Base-by-base conservation (phyloP, 1,139 yeast species). In the Yamadazyma buinensis region DNA sequence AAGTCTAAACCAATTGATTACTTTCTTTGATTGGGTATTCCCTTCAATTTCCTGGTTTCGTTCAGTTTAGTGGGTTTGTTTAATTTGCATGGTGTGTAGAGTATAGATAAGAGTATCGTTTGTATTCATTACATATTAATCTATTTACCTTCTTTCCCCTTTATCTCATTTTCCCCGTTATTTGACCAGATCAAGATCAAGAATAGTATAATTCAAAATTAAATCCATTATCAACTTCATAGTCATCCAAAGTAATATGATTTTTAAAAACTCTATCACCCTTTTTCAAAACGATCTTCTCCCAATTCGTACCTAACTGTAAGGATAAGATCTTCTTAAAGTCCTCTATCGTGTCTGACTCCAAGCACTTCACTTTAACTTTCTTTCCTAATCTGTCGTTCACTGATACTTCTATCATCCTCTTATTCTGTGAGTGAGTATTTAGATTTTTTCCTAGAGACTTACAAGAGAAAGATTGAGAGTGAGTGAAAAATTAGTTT, bases 211-310 rank as follows among this genome's bases (percentile, higher is more conserved):
- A 62, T 57, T 92, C 98, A 47, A 92, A 63, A 54, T 82, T 86
- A 47, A 84, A 82, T 15, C 95, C 95, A 55, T 88, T 84, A 52
- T 88, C 95, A 12, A 92, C 78, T 57, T 92, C 98, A 55, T 94
- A 92, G 56, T 92, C 98, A 17, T 84, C 95, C 35, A 92, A 66
- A 0, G 90, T 72, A 39, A 92, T 90, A 52, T 88, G 97, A 51
- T 92, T 95, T 55, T 90, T 90, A 57, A 77, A 81, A 0, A 85
- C 77, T 41, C 79, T 82, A 51, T 88, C 82, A 1, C 94, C 94
- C 50, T 83, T 85, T 54, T 83, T 84, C 44, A 85, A 59, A 2
- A 80, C 72, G 25, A 67, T 44, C 55, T 86, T 86, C 26, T 79
- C 84, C 30, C 75, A 64, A 1, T 80, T 64, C 1, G 90, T 83